Base-by-base conservation (phyloP, 192 early-diverging fungal genomes). In the Coemansia biformis region DNA sequence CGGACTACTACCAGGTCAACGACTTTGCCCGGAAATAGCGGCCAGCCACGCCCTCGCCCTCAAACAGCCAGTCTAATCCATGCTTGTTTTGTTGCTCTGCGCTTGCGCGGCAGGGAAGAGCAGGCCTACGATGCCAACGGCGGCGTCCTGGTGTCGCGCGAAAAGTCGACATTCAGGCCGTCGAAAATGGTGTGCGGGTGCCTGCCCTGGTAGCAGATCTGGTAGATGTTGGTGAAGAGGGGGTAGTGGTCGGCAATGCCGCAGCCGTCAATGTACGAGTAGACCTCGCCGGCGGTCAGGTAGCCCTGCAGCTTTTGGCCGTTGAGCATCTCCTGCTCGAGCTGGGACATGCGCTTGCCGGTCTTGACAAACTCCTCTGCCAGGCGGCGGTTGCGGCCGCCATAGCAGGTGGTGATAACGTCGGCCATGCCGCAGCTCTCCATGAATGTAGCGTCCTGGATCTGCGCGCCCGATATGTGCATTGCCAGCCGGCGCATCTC, bases 281-380 rank as follows among this genome's bases (percentile, higher is more conserved):
- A 62, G 21, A 96, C 82, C 58, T 98, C 92, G 62, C 84, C 70
- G 13, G 90, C 86, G 0, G 96, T 96, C 43, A 90, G 71, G 12
- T 91, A 91, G 37, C 96, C 96, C 74, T 98, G 96, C 38, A 98
- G 73, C 65, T 98, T 98, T 54, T 98, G 96, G 30, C 96, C 96
- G 54, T 94, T 92, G 34, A 98, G 79, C 67, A 96, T 66, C 45
- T 95, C 92, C 45, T 81, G 60, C 56, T 98, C 93, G n/a, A 98
- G 77, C 61, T 82, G 78, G 33, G 87, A 82, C 79, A 98, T 91
- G 15, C 91, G 79, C 75, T 96, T 95, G n/a, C 91, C 91, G 4
- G 91, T 95, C 21, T 63, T 62, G 30, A 93, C 90, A 63, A 85
- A 86, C 8, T 89, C 91, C 59, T 96, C 93, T 0, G 92, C 93